Evolutionary conservation across 2,329 filamentous ascomycete genomes (phyloP).

Genomic region (Ilyonectria destructans): DNA sequence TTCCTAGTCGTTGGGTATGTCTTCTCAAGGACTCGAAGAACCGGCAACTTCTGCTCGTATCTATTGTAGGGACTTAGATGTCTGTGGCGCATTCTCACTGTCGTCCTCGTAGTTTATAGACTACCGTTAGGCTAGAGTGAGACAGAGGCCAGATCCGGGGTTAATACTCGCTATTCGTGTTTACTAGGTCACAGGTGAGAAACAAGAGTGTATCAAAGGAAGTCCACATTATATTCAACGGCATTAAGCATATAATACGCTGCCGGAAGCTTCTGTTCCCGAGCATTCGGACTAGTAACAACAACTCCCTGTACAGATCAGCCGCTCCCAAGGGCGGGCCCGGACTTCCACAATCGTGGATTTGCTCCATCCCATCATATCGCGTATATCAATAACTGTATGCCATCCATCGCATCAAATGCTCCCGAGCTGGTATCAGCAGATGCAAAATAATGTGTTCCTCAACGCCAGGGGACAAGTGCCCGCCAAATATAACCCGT

Average conservation of each 20-base stretch:
- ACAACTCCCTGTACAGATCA: conserved; percentile 44
- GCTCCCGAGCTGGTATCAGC: conserved; percentile 42
- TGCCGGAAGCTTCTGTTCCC: conserved; percentile 34
- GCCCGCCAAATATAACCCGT: conserved; percentile 39
- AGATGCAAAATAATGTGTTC: conserved; percentile 40
- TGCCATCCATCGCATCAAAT: conserved; percentile 35
- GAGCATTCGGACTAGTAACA: conserved; percentile 33
- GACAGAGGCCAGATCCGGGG: no score
- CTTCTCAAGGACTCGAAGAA: no score
- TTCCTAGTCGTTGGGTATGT: no score
- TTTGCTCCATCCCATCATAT: conserved; percentile 37
- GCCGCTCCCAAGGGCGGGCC: conserved; percentile 37
- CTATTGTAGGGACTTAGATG: no score
- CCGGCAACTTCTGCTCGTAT: no score
- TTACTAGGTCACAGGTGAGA: no score
- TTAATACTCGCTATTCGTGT: no score
- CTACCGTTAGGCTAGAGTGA: no score
- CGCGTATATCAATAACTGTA: conserved; percentile 40
- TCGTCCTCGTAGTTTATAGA: no score
- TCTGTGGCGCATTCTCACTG: no score
- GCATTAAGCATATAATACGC: conserved; percentile 42
- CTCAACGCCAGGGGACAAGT: conserved; percentile 40
- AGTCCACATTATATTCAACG: conserved; percentile 46
- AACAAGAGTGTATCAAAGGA: background rate
- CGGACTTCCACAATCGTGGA: conserved; percentile 39